A percentile compares a stretch with the other conserved stretches of the same genome.
Conservation (phyloP, 106 monocot genomes). For the Platanthera zijinensis region DNA sequence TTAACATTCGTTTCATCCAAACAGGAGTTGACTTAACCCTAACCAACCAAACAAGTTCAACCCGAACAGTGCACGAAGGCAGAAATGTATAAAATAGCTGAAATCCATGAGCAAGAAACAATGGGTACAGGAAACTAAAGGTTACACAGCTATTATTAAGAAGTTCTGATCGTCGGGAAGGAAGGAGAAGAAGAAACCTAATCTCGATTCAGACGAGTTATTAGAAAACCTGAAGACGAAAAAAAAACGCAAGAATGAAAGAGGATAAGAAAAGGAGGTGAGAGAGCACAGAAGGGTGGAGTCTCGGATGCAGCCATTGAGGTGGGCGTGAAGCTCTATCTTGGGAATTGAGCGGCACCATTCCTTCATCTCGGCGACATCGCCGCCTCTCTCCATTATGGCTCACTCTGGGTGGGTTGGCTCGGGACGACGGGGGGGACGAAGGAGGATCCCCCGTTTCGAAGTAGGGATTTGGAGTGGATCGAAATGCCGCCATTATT, state of each 20-base stretch:
- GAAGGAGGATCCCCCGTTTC: neutral
- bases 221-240: neutral
- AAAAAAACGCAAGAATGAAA: neutral
- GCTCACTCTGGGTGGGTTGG: conserved; percentile 10
- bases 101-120: neutral
- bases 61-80: neutral
- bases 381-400: conserved; percentile 9
- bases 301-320: conserved; percentile 90
- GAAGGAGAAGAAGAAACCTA: neutral
- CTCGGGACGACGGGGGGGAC: neutral
- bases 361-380: conserved; percentile 39
- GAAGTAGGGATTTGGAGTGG: neutral
- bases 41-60: neutral
- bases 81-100: no score
- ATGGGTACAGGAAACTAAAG: neutral
- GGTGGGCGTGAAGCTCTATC: conserved; percentile 95
- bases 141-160: neutral
- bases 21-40: neutral
- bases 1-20: neutral
- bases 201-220: neutral
- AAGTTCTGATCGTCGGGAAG: neutral
- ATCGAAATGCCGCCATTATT: neutral
- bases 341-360: conserved; percentile 71
- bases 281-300: conserved; percentile 76
- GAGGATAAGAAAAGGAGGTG: neutral